Base-by-base conservation (phyloP, 192 early-diverging fungal genomes). In the Martensiomyces pterosporus region DNA sequence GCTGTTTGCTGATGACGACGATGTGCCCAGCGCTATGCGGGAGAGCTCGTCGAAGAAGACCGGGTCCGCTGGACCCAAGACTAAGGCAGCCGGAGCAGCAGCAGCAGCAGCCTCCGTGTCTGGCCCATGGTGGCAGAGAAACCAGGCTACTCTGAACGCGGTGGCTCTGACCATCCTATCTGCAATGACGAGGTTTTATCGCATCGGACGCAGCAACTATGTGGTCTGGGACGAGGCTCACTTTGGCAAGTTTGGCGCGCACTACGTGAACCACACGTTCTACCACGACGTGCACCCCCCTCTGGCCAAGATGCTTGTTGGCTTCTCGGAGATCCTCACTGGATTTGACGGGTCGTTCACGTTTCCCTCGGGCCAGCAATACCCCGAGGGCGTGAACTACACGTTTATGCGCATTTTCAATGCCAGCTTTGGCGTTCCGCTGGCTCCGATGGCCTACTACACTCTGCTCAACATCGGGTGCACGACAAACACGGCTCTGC, bases 271-370 rank as follows among this genome's bases (percentile, higher is more conserved):
- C 46, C 67, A 80, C 18, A 87, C 89, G 34, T 99, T 97, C 52
- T 99, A 97, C 57, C 92, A 92, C 61, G 97, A 99, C 71, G 94
- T 99, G 1, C 97, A 99, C 57, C 97, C 97, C 23, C 94, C 97
- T 4, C 68, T 97, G 47, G 94, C 94, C 34, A 99, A 99, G 75
- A 97, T 97, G 80, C 75, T 99, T 18, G 81, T 93, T 16, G 94
- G 85, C 1, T 64, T 97, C 14, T 80, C 92, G 2, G 97, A 89
- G 29, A 43, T 80, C 0, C 41, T 99, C 18, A 87, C 82, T 7
- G 87, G 91, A 0, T 97, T 88, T 57, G 80, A 97, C 64, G 94
- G 93, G 1, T 67, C 77, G 1, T 97, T 94, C 52, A 74, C 72
- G 5, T 99, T 97, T 56, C 81, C 85, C 16, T 91, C 89, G 6